Evolutionary conservation across 805 yeast genomes (phyloP), one percentile per base, ranked within the genome.

Genomic region (Cyberlindnera mrakii): DNA sequence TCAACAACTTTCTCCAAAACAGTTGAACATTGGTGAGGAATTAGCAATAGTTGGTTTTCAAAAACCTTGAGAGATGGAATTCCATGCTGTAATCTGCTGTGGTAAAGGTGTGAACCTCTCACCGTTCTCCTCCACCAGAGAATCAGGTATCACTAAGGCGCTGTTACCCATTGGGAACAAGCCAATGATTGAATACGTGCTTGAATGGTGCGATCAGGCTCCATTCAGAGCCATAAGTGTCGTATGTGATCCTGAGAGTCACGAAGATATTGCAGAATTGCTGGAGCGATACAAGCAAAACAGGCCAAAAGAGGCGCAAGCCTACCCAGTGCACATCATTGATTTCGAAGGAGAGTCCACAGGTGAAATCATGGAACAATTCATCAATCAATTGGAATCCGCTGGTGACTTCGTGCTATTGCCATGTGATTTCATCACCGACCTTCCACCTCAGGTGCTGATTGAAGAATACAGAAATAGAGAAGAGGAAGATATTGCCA

Each of bases 381-480:
- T 75, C 48, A 67, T 75, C 38, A 68, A 65, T 9, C 59, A 64
- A 42, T 55, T 66, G 27, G 50, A 31, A 15, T 40, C 34, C 15
- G 6, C 59, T 41, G 57, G 71, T 30, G 81, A 82, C 58, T 82
- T 88, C 56, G 86, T 89, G n/a, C 63, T 93, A 29, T 65, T 93
- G 43, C 97, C 98, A 7, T 91, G 97, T 66, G 99, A 95, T 62
- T 86, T 93, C 59, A 71, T 95, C 42, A 89, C 98, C 2, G 91
- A 90, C 59, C 69, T 91, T 32, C 96, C 96, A 4, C 96, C 98
- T 10, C 91, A 86, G 55, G 82, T 83, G 16, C 71, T 93, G 29
- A 78, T 89, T 36, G 96, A 91, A 57, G 85, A 83, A 40, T 90
- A 82, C 61, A 72, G 96, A 55, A 81, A 81, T 51, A 79, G 81